Evolutionary conservation across 2,329 filamentous ascomycete species (phyloP), one percentile per base, ranked within the genome.

Genomic region (Endoconidiophora laricicola): DNA sequence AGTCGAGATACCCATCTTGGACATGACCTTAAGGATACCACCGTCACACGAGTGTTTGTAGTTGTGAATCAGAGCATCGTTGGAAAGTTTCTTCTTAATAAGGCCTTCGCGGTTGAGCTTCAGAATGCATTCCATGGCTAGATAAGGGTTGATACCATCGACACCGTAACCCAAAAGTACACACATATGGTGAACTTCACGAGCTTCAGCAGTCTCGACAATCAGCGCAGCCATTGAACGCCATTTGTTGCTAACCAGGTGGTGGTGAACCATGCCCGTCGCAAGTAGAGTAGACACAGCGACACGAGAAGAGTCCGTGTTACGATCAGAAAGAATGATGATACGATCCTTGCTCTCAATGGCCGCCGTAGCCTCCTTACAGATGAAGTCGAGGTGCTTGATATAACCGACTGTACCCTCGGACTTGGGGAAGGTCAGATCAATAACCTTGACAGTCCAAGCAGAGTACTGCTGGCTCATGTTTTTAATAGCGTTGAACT

Each of bases 1-100:
- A 29, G 90, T 96, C 5, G 90, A 95, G 56, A 96, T 96, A 70
- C 90, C 90, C 90, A 96, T 96, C 73, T 96, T 96, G 65, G 83
- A 91, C 90, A 96, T 96, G 63, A 96, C 90, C 68, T 96, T 96
- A 56, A 96, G 72, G 56, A 96, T 94, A 69, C 90, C 90, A 61
- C 90, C 90, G 58, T 95, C 88, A 59, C 85, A 90, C 55, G 90
- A 95, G 65, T 93, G 85, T 69, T 93, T 94, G 74, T 95, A 96
- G 70, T 96, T 96, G 59, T 82, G 79, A 57, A 95, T 88, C 51
- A 95, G 78, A 59, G 81, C 75, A 54, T 94, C 81, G 52, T 91
- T 78, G 18, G 74, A 76, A 41, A 94, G 70, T 65, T 91, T 83
- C 74, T 93, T 94, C 65, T 87, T 83, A 65, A 95, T 93, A 55